Base-by-base conservation (phyloP, 768 basidiomycete genomes). In the Mycena alexandri region DNA sequence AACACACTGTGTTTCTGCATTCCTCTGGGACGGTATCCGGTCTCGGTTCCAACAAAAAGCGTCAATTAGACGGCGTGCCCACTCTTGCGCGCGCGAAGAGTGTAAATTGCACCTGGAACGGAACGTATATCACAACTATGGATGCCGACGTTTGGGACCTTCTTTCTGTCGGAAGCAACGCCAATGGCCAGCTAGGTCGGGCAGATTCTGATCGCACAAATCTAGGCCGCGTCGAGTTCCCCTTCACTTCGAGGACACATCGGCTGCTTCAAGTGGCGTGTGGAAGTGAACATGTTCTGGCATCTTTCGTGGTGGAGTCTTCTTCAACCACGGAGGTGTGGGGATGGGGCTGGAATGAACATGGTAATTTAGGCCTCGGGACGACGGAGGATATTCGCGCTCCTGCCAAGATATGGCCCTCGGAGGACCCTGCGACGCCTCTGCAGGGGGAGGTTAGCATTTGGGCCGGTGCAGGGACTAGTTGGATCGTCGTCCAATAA, bases 281-380 rank as follows among this genome's bases (percentile, higher is more conserved):
- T 63, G 95, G 96, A 21, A 94, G 93, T 72, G 96, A 98, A 77
- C 96, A 98, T 77, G 86, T 94, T 4, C 78, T 98, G 11, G 78
- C 78, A 71, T 83, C 8, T 61, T 81, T 67, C 46, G 57, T 47
- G n/a, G 48, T 66, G 61, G 25, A 36, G 43, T 17, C 34, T 42
- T 19, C 65, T 21, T 55, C 19, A 11, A 68, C 59, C 10, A 67
- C 72, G 1, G 85, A 87, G 69, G 85, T 96, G 0, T 93, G 89
- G 87, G 93, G 89, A 0, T 98, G 96, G 94, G 97, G 97, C 0
- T 99, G 97, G 96, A 99, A 98, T 77, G 97, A 99, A 77, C 97
- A 98, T 75, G 97, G 97, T 9, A 99, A 98, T 77, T 82, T 98
- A 29, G 95, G 93, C 0, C 74, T 88, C 24, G 91, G 89, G 0